phyloP scores from a whole-genome alignment of 2,329 filamentous ascomycete genomes.

The Epichloe coenophiala region DNA sequence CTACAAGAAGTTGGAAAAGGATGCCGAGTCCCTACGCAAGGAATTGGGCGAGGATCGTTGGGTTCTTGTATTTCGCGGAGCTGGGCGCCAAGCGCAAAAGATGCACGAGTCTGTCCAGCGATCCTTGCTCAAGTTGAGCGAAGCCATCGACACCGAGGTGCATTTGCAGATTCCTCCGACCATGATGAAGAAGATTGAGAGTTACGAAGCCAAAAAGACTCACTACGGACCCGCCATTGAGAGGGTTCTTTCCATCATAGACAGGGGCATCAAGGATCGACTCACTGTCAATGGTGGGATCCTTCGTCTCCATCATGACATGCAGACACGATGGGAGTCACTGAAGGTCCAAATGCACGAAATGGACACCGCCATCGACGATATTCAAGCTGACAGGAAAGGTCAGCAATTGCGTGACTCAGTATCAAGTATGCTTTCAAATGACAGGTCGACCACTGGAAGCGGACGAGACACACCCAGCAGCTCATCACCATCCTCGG shows the following conservation, averaged over 20 bases:
- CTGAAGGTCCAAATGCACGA: slow-evolving; percentile 66
- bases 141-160: slow-evolving; percentile 61
- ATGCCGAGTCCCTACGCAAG: slow-evolving; percentile 77
- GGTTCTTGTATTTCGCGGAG: slow-evolving; percentile 90
- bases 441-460: slow-evolving; percentile 57
- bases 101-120: slow-evolving; percentile 94
- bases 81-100: slow-evolving; percentile 81
- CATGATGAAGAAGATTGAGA: slow-evolving; percentile 75
- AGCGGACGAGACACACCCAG: slow-evolving; percentile 60
- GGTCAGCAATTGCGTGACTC: slow-evolving; percentile 78
- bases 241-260: slow-evolving; percentile 80
- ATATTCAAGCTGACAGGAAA: slow-evolving; percentile 47
- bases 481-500: slow-evolving; percentile 49
- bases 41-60: slow-evolving; percentile 92
- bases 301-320: slow-evolving; percentile 69
- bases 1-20: slow-evolving; percentile 78
- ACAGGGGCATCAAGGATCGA: slow-evolving; percentile 90
- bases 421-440: slow-evolving; percentile 80
- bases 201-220: slow-evolving; percentile 84
- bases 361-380: slow-evolving; percentile 62
- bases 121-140: slow-evolving; percentile 68
- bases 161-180: slow-evolving; percentile 58
- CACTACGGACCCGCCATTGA: slow-evolving; percentile 93
- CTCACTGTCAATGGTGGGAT: slow-evolving; percentile 95
- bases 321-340: slow-evolving; percentile 68